Evolutionary conservation across 1,139 yeast species (phyloP).

Genomic region (Candida neerlandica): DNA sequence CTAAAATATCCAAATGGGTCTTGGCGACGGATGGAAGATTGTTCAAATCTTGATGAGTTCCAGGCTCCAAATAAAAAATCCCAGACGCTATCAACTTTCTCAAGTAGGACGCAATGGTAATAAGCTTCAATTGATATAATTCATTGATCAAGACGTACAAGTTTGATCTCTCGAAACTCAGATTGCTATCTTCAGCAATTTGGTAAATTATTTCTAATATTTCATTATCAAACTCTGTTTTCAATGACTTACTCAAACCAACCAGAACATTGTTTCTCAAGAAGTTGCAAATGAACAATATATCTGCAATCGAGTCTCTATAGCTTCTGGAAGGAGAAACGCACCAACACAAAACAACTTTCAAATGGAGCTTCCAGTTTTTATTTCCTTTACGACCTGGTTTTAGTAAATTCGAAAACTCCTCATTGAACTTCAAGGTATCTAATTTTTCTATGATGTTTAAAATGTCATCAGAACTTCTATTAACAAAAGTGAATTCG

Average conservation of each 20-base stretch:
- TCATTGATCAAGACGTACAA: conserved; percentile 59
- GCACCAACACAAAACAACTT: conserved; percentile 51
- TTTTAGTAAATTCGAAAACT: conserved; percentile 30
- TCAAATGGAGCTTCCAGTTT: conserved; percentile 45
- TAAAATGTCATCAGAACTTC: conserved; percentile 37
- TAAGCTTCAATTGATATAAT: conserved; percentile 51
- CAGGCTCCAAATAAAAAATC: conserved; percentile 55
- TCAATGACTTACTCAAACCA: conserved; percentile 25
- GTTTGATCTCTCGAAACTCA: conserved; percentile 25
- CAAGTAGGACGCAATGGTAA: conserved; percentile 68
- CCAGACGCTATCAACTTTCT: conserved; percentile 85
- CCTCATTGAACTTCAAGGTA: conserved; percentile 32
- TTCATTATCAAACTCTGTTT: conserved; percentile 50
- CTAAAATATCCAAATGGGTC: conserved; percentile 52
- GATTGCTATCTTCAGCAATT: conserved; percentile 35
- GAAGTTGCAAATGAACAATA: conserved; percentile 42
- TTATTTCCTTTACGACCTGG: conserved; percentile 22
- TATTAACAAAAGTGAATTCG: conserved; percentile 24
- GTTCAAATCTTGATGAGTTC: conserved; percentile 19
- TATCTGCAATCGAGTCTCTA: conserved; percentile 32
- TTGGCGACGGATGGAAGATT: conserved; percentile 27
- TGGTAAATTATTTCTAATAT: conserved; percentile 53
- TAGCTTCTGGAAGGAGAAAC: conserved; percentile 41
- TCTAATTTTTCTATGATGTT: conserved; percentile 38
- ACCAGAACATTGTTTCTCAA: conserved; percentile 36